phyloP scores from a whole-genome alignment of 129 eudicot species.

The Helichrysum umbraculigerum region DNA sequence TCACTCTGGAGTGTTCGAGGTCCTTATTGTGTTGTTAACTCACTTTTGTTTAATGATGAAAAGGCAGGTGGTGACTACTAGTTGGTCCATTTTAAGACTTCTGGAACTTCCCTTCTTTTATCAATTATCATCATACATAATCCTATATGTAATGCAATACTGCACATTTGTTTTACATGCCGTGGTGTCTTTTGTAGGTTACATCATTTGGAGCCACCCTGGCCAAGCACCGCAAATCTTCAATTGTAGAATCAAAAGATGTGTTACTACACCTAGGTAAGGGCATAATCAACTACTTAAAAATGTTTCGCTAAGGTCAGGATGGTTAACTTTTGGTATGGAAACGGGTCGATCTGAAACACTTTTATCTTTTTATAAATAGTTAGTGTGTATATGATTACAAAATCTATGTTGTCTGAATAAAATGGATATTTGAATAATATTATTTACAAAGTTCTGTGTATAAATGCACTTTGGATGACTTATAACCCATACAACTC shows the following conservation, averaged over 20 bases:
- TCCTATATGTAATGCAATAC: not conserved
- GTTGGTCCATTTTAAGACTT: not conserved
- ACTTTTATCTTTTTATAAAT: not conserved
- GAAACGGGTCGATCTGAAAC: not conserved
- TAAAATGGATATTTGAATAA: not conserved
- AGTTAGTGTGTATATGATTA: not conserved
- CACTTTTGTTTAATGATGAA: not conserved
- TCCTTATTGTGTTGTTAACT: not conserved
- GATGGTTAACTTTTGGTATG: not conserved
- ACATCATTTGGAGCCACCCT: constrained; percentile 75
- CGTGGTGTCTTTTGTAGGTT: constrained; percentile 49
- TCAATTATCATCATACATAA: not conserved
- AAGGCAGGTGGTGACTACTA: not conserved
- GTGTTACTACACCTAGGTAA: constrained; percentile 85
- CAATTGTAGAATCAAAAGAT: constrained; percentile 88
- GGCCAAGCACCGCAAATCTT: constrained; percentile 93
- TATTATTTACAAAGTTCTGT: not conserved
- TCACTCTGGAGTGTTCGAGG: not conserved
- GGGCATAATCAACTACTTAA: constrained; percentile 15
- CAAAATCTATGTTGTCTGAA: not conserved
- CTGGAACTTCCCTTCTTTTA: constrained; percentile 5
- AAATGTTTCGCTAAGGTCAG: not conserved
- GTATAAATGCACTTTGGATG: not conserved
- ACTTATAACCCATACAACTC: not conserved
- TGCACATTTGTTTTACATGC: not conserved